Evolutionary conservation across 345 rosid species (phyloP).

Genomic region (Dipteronia dyeriana): DNA sequence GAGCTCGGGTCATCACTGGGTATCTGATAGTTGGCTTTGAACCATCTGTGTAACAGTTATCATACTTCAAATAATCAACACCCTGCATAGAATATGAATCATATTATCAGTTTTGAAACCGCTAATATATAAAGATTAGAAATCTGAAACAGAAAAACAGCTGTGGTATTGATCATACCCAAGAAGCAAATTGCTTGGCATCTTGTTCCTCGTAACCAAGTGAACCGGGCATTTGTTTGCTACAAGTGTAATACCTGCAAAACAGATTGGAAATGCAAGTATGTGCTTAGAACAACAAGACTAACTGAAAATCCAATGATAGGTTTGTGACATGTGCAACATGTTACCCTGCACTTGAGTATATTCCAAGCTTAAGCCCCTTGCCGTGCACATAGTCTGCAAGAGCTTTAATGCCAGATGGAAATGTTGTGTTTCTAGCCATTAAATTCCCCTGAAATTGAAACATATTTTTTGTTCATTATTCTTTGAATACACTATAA

Average conservation of each 20-base stretch:
- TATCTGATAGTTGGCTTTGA: conserved; percentile 68
- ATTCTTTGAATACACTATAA: neutral
- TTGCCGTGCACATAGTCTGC: conserved; percentile 42
- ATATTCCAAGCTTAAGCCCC: conserved; percentile 45
- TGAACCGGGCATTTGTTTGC: conserved; percentile 86
- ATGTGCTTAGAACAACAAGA: neutral
- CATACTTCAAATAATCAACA: conserved; percentile 88
- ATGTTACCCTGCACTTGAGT: conserved; percentile 43
- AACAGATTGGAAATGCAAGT: neutral
- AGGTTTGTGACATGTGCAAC: too few relatives aligned
- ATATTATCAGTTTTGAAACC: neutral
- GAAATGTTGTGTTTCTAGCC: conserved; percentile 29
- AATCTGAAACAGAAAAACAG: neutral
- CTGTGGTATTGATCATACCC: conserved; percentile 46
- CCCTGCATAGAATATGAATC: conserved; percentile 45
- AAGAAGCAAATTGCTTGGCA: conserved; percentile 83
- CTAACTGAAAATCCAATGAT: neutral
- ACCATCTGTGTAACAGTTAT: conserved; percentile 70
- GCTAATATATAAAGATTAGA: neutral
- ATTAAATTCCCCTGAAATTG: conserved; percentile 29
- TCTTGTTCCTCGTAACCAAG: conserved; percentile 85
- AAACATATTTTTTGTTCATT: neutral
- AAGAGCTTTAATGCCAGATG: conserved; percentile 42
- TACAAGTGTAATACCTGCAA: conserved; percentile 74
- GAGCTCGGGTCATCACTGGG: conserved; percentile 79